Conservation (phyloP, 306 rosid species). For the Albizia julibrissin region DNA sequence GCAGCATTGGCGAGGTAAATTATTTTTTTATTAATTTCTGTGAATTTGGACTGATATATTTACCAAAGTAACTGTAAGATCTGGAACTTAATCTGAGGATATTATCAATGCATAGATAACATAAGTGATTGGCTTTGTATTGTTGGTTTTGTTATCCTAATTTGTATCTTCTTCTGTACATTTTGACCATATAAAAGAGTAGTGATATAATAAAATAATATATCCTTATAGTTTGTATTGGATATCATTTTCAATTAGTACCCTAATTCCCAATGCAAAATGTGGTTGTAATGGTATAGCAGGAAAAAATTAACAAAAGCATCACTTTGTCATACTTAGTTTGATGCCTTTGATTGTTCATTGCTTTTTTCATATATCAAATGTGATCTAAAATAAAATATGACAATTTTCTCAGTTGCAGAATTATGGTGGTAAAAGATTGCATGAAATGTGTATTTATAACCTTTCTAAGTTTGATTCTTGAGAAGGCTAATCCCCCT, state of each 20-base stretch:
- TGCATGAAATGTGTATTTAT: neutral
- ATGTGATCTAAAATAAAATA: slow-evolving; percentile 8
- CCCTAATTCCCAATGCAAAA: slow-evolving; percentile 14
- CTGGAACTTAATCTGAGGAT: slow-evolving; percentile 10
- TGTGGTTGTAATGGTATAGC: neutral
- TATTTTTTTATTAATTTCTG: slow-evolving; percentile 4
- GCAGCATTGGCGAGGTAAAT: slow-evolving; percentile 85
- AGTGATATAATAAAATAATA: neutral
- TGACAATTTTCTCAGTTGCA: slow-evolving; percentile 3
- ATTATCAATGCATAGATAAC: neutral
- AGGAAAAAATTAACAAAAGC: neutral
- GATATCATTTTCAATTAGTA: slow-evolving; percentile 11
- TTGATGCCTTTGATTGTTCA: neutral
- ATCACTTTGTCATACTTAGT: slow-evolving; percentile 10
- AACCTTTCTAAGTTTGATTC: slow-evolving; percentile 22
- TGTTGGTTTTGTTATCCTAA: neutral
- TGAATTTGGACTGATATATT: neutral
- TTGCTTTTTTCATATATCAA: slow-evolving; percentile 11
- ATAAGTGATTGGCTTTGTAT: neutral
- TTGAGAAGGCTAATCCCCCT: slow-evolving; percentile 5
- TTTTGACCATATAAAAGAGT: neutral
- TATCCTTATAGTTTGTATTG: neutral
- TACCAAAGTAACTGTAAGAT: neutral
- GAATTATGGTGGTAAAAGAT: slow-evolving; percentile 16
- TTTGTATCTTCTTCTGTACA: neutral